Evolutionary conservation across 768 basidiomycete genomes (phyloP), one percentile per base, ranked within the genome.

Genomic region (Lyophyllum shimeji): DNA sequence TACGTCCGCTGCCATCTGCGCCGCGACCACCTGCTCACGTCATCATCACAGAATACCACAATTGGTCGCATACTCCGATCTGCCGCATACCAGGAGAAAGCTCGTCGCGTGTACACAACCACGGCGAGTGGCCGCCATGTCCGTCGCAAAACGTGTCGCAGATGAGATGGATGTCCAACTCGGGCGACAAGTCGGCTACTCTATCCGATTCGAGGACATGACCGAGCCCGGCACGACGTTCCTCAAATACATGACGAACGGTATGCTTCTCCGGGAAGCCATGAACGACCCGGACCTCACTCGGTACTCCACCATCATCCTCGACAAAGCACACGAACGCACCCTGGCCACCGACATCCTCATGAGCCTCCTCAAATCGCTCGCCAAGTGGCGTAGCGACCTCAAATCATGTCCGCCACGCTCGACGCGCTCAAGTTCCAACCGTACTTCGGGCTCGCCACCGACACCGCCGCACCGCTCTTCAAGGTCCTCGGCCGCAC

Each of bases 361-460:
- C 34, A 98, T 99, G 95, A 95, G 96, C 58, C 80, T 99, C 7
- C 81, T 98, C 33, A 99, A 99, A 73, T 72, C 78, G 33, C 81
- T 99, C 23, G 89, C 89, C 3, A 86, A 85, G 67, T 83, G 82
- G 60, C 86, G 97, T 29, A 58, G 81, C 1, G 96, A 99, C 70
- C 84, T 99, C 60, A 98, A 98, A 76, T 99, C 79, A 99, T 99
- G 97, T 94, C 91, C 39, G 97, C 97, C n/a, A 99, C 97, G 1
- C 86, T 99, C 18, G 96, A 98, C 65, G 93, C 96, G 0, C 81
- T 90, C 68, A 98, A 98, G 70, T 98, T 98, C 75, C 94, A 95
- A 71, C 91, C 88, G 65, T 99, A 98, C 78, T 98, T 98, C 68
- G 80, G 79, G 34, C 66, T 84, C 54, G 73, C 74, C 8, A 64